These are phyloP conservation scores for Saturnispora sekii DNA, from an alignment of 805 yeast genomes.

Conservation along the genomic window DNA sequence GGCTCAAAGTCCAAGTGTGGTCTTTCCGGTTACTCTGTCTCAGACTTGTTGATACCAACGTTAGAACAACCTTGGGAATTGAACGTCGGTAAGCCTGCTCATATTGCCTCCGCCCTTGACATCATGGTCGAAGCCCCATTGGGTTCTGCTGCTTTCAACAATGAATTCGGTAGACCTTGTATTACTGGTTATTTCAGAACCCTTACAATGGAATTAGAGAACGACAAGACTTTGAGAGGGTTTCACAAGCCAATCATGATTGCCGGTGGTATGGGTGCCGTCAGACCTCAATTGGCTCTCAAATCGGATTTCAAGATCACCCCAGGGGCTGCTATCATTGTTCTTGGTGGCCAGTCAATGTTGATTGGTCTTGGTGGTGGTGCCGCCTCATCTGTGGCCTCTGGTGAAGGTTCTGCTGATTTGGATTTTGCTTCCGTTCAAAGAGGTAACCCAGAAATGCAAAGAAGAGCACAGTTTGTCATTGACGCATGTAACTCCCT, in stretches of 20 bases:
- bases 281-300: slow-evolving; percentile 85
- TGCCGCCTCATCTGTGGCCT: slow-evolving; percentile 95
- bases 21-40: slow-evolving; percentile 82
- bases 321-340: slow-evolving; percentile 86
- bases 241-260: slow-evolving; percentile 98
- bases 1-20: slow-evolving; percentile 98
- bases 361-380: slow-evolving; percentile 99
- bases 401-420: slow-evolving; percentile 93
- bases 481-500: slow-evolving; percentile 87
- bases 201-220: slow-evolving; percentile 67
- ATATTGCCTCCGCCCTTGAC: slow-evolving; percentile 86
- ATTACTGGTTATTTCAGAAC: slow-evolving; percentile 96
- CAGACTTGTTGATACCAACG: slow-evolving; percentile 81
- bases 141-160: slow-evolving; percentile 97
- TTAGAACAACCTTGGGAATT: slow-evolving; percentile 93
- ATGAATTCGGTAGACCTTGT: slow-evolving; percentile 98
- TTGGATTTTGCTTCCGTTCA: slow-evolving; percentile 98
- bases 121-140: slow-evolving; percentile 96
- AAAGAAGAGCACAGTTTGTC: slow-evolving; percentile 97
- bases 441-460: slow-evolving; percentile 99
- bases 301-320: slow-evolving; percentile 74
- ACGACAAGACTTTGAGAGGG: slow-evolving; percentile 72
- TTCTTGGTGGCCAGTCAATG: slow-evolving; percentile 96
- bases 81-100: slow-evolving; percentile 81
- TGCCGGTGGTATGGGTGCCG: slow-evolving; percentile 98